phyloP scores from a whole-genome alignment of 116 monocot genomes.

The Iris pallida region DNA sequence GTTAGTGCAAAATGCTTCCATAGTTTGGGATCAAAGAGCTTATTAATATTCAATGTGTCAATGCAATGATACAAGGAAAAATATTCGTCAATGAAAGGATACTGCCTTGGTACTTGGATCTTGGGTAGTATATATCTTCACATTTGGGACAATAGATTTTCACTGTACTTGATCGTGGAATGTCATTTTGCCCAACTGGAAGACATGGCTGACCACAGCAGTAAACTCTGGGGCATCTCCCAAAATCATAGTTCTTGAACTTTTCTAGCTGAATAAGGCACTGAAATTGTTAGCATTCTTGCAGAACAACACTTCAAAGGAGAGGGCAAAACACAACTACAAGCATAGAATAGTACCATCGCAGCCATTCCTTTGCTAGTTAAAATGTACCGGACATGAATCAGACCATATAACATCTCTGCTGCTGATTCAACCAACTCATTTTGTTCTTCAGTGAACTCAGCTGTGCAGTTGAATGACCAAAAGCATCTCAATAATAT shows the following conservation, averaged over 20 bases:
- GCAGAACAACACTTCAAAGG: no score
- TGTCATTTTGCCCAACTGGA: slow-evolving; percentile 51
- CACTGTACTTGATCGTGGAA: slow-evolving; percentile 37
- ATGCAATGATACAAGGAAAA: no score
- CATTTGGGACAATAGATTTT: slow-evolving; percentile 32
- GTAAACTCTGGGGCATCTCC: slow-evolving; percentile 48
- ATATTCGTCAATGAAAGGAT: slow-evolving; percentile 7
- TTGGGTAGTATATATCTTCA: slow-evolving; percentile 24
- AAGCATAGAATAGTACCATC: slow-evolving; percentile 33
- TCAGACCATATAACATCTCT: slow-evolving; percentile 62
- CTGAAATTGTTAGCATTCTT: no score
- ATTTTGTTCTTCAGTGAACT: slow-evolving; percentile 62
- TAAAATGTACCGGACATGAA: slow-evolving; percentile 52
- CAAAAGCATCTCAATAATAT: background rate
- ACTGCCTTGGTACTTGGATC: slow-evolving; percentile 33
- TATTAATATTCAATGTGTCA: no score
- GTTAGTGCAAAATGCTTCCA: no score
- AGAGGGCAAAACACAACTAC: background rate
- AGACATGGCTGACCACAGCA: slow-evolving; percentile 49
- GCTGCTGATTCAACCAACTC: slow-evolving; percentile 62
- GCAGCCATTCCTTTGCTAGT: slow-evolving; percentile 52
- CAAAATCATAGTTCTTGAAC: slow-evolving; percentile 55
- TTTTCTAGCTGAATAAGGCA: slow-evolving; percentile 38
- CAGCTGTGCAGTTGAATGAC: slow-evolving; percentile 18
- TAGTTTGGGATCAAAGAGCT: no score